A percentile compares a stretch with the other conserved stretches of the same genome.
Conservation (phyloP, 2,329 filamentous ascomycete genomes). For the Talaromyces pinophilus region DNA sequence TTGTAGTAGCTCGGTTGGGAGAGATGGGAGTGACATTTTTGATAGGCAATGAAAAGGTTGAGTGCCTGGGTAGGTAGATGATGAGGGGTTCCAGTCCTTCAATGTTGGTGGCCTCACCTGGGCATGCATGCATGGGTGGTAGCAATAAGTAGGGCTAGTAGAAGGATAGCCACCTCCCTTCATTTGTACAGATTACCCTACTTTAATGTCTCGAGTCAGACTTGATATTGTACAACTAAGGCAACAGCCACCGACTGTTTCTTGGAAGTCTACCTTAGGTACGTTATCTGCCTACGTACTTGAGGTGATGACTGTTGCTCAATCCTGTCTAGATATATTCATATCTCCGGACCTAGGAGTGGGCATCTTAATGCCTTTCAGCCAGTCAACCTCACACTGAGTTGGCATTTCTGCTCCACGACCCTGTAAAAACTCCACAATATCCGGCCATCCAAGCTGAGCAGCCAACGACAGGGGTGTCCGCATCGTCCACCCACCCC, state of each 20-base stretch:
- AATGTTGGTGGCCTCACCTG: not conserved
- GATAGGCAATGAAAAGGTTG: not conserved
- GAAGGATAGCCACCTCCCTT: not conserved
- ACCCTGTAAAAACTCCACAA: not conserved
- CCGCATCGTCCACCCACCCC: not conserved
- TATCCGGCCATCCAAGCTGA: not conserved
- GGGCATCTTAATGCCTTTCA: not conserved
- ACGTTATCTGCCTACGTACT: not conserved
- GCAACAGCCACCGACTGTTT: not conserved
- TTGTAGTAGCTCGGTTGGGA: not conserved
- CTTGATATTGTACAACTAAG: not conserved
- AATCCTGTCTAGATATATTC: not conserved
- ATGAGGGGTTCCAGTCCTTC: not conserved
- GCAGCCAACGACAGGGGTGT: not conserved
- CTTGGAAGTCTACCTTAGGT: not conserved
- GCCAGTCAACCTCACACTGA: not conserved
- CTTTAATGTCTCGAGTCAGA: not conserved
- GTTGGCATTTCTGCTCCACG: not conserved
- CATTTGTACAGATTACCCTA: not conserved
- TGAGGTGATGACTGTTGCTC: not conserved
- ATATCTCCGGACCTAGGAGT: not conserved
- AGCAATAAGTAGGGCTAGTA: not conserved
- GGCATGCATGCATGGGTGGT: not conserved
- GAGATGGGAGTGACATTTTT: not conserved
- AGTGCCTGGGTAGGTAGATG: not conserved